Conservation (phyloP, 306 rosid genomes). For the Phaseolus lunatus region DNA sequence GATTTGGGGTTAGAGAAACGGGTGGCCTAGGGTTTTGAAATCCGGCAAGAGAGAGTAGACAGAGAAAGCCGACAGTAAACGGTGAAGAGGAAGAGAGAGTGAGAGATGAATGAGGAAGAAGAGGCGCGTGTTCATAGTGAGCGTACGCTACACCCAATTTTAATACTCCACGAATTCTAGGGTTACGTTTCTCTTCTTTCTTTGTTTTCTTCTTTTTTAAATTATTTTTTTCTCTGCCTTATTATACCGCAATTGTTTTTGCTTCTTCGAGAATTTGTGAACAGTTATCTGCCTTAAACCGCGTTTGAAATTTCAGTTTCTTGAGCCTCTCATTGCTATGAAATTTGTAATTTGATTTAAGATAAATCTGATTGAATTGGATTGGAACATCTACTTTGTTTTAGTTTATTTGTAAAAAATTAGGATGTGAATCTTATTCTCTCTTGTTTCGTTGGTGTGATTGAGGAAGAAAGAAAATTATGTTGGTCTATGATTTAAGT, state of each 20-base stretch:
- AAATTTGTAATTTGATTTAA: too few relatives aligned
- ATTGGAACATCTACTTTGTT: too few relatives aligned
- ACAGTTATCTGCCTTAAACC: background rate
- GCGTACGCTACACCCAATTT: slow-evolving; percentile 29
- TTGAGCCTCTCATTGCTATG: too few relatives aligned
- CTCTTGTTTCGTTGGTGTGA: too few relatives aligned
- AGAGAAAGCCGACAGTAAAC: slow-evolving; percentile 24
- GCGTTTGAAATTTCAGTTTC: background rate
- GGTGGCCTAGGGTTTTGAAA: slow-evolving; percentile 21
- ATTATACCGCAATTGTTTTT: background rate
- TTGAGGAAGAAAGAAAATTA: too few relatives aligned
- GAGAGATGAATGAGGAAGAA: slow-evolving; percentile 36
- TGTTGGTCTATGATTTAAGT: too few relatives aligned
- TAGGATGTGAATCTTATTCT: too few relatives aligned
- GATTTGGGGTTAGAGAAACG: background rate
- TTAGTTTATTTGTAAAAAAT: too few relatives aligned
- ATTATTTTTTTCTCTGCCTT: background rate
- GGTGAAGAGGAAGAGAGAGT: slow-evolving; percentile 41
- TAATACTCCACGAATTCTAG: slow-evolving; percentile 26
- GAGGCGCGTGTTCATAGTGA: slow-evolving; percentile 46
- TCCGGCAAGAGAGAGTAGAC: background rate
- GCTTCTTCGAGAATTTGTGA: background rate
- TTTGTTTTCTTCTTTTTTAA: background rate
- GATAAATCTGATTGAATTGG: too few relatives aligned
- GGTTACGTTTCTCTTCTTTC: slow-evolving; percentile 40